Base-by-base conservation (phyloP, 345 rosid species). In the Syzygium oleosum region DNA sequence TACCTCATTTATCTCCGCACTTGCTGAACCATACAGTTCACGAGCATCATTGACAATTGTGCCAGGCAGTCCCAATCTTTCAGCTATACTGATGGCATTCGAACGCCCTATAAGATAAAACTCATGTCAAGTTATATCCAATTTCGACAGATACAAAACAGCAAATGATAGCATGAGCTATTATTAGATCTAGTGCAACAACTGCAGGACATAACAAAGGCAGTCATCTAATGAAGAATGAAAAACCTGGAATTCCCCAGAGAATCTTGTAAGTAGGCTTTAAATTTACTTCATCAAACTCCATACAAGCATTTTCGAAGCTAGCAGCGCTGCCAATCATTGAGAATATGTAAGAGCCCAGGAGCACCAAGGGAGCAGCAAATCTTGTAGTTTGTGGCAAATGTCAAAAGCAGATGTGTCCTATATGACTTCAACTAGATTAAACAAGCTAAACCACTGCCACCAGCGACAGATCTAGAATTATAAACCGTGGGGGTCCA, bases 291-390 rank as follows among this genome's bases (percentile, higher is more conserved):
- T 96, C 98, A 91, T 96, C 99, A 85, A 96, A 97, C 94, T 96
- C 99, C 99, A 97, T 94, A 90, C 97, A 97, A 89, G 99, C 99
- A 91, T 97, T 96, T 91, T 97, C 99, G 78, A 97, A 96, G 84
- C 89, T 90, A 84, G 92, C 91, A 87, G 96, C 92, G 88, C 99
- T 97, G 92, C 87, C 87, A 89, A 86, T 34, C 43, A 88, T 85
- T 78, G 23, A 68, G 79, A 59, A 46, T 31, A 34, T 29, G 84
- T 68, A 88, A 85, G 83, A 63, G 53, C 43, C 43, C 56, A 52
- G 27, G 13, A 14, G 58, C 15, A 52, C 56, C 58, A 84, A n/a
- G 41, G 58, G 41, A 52, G 21, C 85, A 52, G 14, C 53, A 84
- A 54, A 84, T 51, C 58, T 34, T 17, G 46, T 34, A 68, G 25